Conservation (phyloP, 2,329 filamentous ascomycete genomes). For the Exophiala lecanii-corni region DNA sequence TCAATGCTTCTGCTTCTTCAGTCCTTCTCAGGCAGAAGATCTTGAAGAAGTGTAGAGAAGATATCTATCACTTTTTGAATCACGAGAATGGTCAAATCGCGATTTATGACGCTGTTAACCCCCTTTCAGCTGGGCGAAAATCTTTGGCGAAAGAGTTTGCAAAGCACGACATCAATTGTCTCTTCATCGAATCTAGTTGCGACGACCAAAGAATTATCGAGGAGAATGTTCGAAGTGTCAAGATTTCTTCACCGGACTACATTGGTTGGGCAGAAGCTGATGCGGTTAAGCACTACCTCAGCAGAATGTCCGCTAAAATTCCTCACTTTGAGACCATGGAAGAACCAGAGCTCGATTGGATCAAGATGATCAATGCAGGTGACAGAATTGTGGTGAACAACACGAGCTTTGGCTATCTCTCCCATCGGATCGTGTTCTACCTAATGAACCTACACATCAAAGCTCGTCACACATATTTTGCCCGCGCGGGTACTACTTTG, state of each 20-base stretch:
- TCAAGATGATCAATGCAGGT: slow-evolving; percentile 99
- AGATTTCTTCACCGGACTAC: slow-evolving; percentile 97
- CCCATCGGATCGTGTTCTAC: slow-evolving; percentile 96
- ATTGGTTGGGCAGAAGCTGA: slow-evolving; percentile 87
- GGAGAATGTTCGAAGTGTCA: slow-evolving; percentile 94
- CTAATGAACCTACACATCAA: slow-evolving; percentile 97
- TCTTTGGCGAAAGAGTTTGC: slow-evolving; percentile 91
- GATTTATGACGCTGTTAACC: slow-evolving; percentile 97
- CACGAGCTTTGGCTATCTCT: slow-evolving; percentile 91
- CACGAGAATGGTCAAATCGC: slow-evolving; percentile 97
- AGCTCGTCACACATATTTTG: slow-evolving; percentile 40
- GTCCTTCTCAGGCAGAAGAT: slow-evolving; percentile 97
- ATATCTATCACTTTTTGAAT: slow-evolving; percentile 94
- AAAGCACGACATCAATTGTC: slow-evolving; percentile 94
- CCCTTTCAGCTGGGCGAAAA: slow-evolving; percentile 72
- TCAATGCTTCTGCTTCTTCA: slow-evolving; percentile 85
- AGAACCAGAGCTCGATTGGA: slow-evolving; percentile 89
- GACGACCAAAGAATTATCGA: slow-evolving; percentile 90
- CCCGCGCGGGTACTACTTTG: slow-evolving; percentile 70
- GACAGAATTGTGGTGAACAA: slow-evolving; percentile 94
- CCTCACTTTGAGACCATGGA: slow-evolving; percentile 96
- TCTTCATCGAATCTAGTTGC: slow-evolving; percentile 95
- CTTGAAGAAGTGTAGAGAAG: slow-evolving; percentile 91
- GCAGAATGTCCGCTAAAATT: slow-evolving; percentile 85
- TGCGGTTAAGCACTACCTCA: slow-evolving; percentile 85